Evolutionary conservation across 2,329 filamentous ascomycete species (phyloP), one percentile per base, ranked within the genome.

Genomic region (Calonectria leucothoes): DNA sequence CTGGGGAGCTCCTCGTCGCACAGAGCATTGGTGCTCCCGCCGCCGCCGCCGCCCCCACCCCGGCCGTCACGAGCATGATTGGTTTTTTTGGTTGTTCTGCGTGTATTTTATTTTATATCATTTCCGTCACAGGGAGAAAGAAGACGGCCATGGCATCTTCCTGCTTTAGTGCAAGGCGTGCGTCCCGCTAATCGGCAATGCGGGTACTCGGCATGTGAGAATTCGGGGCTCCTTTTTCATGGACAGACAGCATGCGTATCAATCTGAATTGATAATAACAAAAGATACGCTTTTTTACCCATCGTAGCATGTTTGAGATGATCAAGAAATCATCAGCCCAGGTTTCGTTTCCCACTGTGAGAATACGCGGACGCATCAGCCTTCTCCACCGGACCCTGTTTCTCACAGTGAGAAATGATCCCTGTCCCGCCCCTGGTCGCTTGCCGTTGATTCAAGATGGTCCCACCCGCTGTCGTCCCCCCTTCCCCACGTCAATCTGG

Each of bases 381-480:
- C 14, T n/a, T 25, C 23, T 1, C 6, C 23, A 39, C 23, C 12
- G 29, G 33, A n/a, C n/a, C 33, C 8, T 6, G 4, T 15, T 20
- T 59, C 55, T 59, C 55, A 59, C 55, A 17, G 55, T 59, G 55
- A 59, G 55, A 59, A 59, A 59, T 25, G 33, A 59, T 37, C 55
- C 55, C 55, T 59, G 55, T 59, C 55, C 10, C 12, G 8, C 2
- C 55, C 55, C 55, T 59, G 55, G 33, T 59, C 55, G 8, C 6
- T 17, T 35, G 55, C 23, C 7, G 55, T 59, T 39, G n/a, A 23
- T 59, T 37, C 33, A 37, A 35, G 55, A 35, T 59, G n/a, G 33
- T 59, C 55, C 49, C 55, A 59, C 55, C 15, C 29, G 6, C 52
- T n/a, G 20, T n/a, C 29, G 6, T 10, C 7, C 17, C 11, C 17